A percentile compares a stretch with the other conserved stretches of the same genome.
These are phyloP conservation scores for Phytophthora quininea DNA, from an alignment of 352 stramenopile species.

Conservation along the genomic window DNA sequence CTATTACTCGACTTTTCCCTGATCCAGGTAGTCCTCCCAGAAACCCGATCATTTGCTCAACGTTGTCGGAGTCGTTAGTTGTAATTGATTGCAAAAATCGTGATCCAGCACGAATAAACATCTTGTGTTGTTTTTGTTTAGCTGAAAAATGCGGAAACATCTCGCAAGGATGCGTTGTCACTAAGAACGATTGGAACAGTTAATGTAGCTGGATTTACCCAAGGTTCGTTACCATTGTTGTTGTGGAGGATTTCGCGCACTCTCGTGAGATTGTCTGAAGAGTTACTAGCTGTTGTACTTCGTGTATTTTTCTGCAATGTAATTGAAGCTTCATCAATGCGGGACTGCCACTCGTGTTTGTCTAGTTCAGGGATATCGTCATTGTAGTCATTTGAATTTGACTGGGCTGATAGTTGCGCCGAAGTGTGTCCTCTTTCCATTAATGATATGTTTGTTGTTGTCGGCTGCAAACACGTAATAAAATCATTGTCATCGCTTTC, in stretches of 20 bases:
- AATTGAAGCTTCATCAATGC: conserved; percentile 1
- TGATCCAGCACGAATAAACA: neutral
- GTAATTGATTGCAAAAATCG: neutral
- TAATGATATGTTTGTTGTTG: conserved; percentile 3
- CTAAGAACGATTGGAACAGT: neutral
- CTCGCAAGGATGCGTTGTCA: conserved; percentile 14
- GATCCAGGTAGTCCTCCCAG: neutral
- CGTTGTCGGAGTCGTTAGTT: neutral
- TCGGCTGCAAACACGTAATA: neutral
- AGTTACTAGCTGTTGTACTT: neutral
- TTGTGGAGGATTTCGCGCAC: neutral
- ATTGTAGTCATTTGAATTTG: conserved; percentile 1
- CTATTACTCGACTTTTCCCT: neutral
- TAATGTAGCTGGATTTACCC: neutral
- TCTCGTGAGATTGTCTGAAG: conserved; percentile 4
- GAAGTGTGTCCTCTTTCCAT: conserved; percentile 1
- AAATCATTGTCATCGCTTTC: neutral
- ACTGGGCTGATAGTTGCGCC: neutral
- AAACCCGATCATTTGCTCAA: neutral
- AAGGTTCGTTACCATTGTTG: neutral
- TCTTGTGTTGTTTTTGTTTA: neutral
- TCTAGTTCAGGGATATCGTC: neutral
- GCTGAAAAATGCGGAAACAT: conserved; percentile 17
- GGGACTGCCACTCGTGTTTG: neutral
- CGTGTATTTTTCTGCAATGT: neutral